Evolutionary conservation across 345 rosid species (phyloP).

Genomic region (Eutrema japonicum): DNA sequence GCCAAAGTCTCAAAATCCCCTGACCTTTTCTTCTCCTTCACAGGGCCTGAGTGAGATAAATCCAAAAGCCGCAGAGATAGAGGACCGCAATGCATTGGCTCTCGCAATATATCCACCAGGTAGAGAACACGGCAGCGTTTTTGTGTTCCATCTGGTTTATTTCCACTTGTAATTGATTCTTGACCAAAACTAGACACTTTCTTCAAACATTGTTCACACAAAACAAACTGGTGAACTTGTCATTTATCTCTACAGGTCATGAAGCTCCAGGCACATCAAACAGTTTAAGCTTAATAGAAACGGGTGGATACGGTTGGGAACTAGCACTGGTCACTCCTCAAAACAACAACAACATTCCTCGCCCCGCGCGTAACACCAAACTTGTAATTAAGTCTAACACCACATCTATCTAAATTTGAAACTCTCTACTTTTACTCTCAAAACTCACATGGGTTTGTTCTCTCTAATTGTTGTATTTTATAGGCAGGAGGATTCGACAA

Average conservation of each 20-base stretch:
- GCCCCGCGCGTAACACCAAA: slow-evolving; percentile 58
- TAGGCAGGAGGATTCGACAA: slow-evolving; percentile 95
- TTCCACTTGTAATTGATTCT: slow-evolving; percentile 1
- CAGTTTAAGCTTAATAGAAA: slow-evolving; percentile 51
- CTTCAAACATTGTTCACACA: neutral
- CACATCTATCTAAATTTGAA: neutral
- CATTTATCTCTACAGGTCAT: slow-evolving; percentile 53
- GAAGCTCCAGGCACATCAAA: slow-evolving; percentile 52
- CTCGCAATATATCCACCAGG: slow-evolving; percentile 88
- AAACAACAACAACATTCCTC: slow-evolving; percentile 61
- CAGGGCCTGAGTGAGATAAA: slow-evolving; percentile 77
- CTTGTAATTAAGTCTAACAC: slow-evolving; percentile 53
- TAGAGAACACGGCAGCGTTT: slow-evolving; percentile 41
- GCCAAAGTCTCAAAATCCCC: slow-evolving; percentile 2
- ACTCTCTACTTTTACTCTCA: slow-evolving; percentile 4
- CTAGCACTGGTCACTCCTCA: slow-evolving; percentile 88
- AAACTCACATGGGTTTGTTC: neutral
- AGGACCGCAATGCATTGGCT: slow-evolving; percentile 88
- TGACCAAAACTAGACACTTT: neutral
- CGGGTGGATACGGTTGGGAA: slow-evolving; percentile 89
- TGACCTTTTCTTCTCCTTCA: slow-evolving; percentile 17
- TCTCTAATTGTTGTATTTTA: slow-evolving; percentile 11
- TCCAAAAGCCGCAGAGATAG: slow-evolving; percentile 72
- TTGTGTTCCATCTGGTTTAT: slow-evolving; percentile 22
- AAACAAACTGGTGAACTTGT: slow-evolving; percentile 1